These are phyloP conservation scores for Iberis amara DNA, from an alignment of 441 rosid species.

Conservation along the genomic window DNA sequence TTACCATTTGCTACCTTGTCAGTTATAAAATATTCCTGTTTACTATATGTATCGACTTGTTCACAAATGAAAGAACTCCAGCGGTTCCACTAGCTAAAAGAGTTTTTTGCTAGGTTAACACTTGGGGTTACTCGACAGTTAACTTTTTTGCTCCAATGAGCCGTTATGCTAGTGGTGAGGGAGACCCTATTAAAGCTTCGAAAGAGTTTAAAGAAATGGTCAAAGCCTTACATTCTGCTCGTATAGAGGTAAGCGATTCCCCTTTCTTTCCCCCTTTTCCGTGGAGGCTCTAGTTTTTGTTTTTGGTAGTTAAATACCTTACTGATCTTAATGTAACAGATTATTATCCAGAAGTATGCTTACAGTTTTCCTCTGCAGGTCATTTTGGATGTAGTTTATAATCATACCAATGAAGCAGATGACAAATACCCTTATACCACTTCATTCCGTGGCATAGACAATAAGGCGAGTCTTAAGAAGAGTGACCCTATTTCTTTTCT, in stretches of 20 bases:
- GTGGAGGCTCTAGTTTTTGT: not conserved
- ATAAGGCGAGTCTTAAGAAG: constrained; percentile 48
- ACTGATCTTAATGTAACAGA: constrained; percentile 14
- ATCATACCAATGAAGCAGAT: constrained; percentile 95
- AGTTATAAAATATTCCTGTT: not conserved
- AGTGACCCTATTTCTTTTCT: not conserved
- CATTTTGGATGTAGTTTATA: constrained; percentile 91
- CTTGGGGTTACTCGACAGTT: constrained; percentile 97
- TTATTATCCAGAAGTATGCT: constrained; percentile 13
- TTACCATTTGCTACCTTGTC: not conserved
- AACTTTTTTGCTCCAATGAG: constrained; percentile 98
- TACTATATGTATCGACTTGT: not conserved
- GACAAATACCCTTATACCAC: constrained; percentile 73
- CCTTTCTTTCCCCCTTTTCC: not conserved
- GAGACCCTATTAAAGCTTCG: constrained; percentile 77
- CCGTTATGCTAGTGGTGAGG: constrained; percentile 86
- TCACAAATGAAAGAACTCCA: not conserved
- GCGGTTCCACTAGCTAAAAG: constrained; percentile 7
- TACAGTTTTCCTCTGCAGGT: constrained; percentile 42
- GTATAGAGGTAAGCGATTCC: constrained; percentile 67
- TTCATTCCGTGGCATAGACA: constrained; percentile 95
- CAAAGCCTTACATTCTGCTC: constrained; percentile 83
- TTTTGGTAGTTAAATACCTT: too few species aligned
- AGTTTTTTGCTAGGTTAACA: constrained; percentile 55
- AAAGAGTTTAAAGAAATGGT: constrained; percentile 90